Conservation (phyloP, 2,329 filamentous ascomycete genomes). For the Trichoderma sp. region DNA sequence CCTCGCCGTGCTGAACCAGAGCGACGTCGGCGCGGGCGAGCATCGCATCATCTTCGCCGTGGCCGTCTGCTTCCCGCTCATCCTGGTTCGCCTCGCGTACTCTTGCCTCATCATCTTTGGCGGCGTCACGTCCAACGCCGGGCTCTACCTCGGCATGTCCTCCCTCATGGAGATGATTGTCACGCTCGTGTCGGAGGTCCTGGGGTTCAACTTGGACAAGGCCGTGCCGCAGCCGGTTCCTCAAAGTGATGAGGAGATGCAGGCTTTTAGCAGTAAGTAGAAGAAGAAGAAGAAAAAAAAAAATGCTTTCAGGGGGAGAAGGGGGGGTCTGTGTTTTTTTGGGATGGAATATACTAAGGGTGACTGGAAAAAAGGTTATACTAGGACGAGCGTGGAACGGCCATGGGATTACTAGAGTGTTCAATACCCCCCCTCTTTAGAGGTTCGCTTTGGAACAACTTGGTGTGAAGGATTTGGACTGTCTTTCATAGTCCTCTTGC, state of each 20-base stretch:
- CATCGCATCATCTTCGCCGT: constrained; percentile 54
- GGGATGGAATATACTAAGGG: constrained; percentile 15
- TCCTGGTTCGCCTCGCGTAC: constrained; percentile 40
- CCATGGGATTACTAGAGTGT: constrained; percentile 13
- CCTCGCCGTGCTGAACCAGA: constrained; percentile 45
- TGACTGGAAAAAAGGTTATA: constrained; percentile 4
- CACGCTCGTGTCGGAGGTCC: constrained; percentile 37
- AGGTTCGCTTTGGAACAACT: background rate
- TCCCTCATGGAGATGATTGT: constrained; percentile 43
- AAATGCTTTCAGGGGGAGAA: too few species aligned
- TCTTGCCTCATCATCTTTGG: constrained; percentile 38
- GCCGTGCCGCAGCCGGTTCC: constrained; percentile 22
- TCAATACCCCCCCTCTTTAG: constrained; percentile 1
- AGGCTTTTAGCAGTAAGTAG: constrained; percentile 19
- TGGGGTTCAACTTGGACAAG: constrained; percentile 40
- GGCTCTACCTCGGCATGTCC: constrained; percentile 40
- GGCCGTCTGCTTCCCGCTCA: constrained; percentile 40
- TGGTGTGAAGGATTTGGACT: background rate
- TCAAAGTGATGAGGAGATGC: constrained; percentile 29
- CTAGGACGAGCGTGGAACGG: constrained; percentile 18
- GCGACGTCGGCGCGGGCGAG: constrained; percentile 52
- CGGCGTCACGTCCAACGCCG: constrained; percentile 35
- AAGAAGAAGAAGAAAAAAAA: constrained; percentile 21
- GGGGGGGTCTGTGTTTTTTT: background rate
- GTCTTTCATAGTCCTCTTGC: background rate